Evolutionary conservation across 345 rosid genomes (phyloP).

Genomic region (Carallia brachiata): DNA sequence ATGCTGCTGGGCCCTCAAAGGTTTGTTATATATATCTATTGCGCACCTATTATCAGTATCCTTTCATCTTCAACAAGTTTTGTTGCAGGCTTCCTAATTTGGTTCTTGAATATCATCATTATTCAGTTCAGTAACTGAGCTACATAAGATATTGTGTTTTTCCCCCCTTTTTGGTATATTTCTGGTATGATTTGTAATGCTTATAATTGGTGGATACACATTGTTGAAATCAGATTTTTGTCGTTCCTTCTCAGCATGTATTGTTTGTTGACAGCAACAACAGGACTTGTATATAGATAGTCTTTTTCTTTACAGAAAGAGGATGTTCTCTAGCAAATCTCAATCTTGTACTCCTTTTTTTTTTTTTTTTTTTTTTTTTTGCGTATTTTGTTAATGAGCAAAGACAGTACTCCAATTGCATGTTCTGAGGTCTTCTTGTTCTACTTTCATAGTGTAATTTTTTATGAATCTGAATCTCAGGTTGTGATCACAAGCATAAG

Average conservation of each 20-base stretch:
- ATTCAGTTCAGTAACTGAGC: background rate
- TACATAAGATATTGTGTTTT: background rate
- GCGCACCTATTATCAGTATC: background rate
- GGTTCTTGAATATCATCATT: background rate
- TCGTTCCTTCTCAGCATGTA: background rate
- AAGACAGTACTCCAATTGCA: no score
- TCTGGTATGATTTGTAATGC: background rate
- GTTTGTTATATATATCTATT: constrained; percentile 25
- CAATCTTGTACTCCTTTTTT: background rate
- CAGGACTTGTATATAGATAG: background rate
- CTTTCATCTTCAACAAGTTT: background rate
- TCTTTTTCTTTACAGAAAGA: background rate
- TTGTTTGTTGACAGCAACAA: background rate
- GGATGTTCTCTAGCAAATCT: background rate
- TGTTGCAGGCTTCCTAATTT: background rate
- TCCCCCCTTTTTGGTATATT: no score
- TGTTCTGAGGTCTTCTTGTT: background rate
- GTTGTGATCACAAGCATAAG: constrained; percentile 94
- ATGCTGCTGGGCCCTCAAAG: constrained; percentile 95
- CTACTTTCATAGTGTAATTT: constrained; percentile 2
- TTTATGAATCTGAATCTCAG: constrained; percentile 41
- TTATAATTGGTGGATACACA: background rate
- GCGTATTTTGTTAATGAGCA: no score
- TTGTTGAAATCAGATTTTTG: no score
- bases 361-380: background rate